Percentiles rank a stretch among this genome's conserved stretches.
phyloP scores from a whole-genome alignment of 768 basidiomycete genomes.

The Favolaschia claudopus region DNA sequence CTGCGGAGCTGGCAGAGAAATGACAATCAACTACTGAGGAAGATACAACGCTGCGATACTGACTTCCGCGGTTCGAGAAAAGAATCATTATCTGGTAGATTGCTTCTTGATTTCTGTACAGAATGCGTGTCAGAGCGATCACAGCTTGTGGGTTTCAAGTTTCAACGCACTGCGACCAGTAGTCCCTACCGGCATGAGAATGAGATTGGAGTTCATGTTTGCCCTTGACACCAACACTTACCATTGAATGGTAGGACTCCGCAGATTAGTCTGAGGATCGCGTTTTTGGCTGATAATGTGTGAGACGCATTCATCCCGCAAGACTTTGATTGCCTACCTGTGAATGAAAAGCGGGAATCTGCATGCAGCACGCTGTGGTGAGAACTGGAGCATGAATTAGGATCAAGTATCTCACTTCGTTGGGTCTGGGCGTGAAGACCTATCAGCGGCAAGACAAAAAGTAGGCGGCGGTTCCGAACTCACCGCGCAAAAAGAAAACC shows the following conservation, averaged over 20 bases:
- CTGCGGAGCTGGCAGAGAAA: conserved; percentile 1
- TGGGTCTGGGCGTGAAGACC: too few species aligned
- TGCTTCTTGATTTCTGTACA: conserved; percentile 23
- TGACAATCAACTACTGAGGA: too few species aligned
- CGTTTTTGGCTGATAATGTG: conserved; percentile 24
- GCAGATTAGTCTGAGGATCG: conserved; percentile 24
- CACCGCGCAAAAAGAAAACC: conserved; percentile 21
- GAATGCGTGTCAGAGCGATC: neutral
- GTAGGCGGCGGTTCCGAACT: too few species aligned
- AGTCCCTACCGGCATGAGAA: conserved; percentile 8
- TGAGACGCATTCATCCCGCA: neutral
- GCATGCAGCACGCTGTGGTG: neutral
- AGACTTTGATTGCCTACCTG: neutral
- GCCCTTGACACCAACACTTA: neutral
- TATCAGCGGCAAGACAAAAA: too few species aligned
- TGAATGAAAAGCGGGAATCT: conserved; percentile 28
- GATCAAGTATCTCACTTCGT: conserved; percentile 14
- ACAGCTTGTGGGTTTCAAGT: neutral
- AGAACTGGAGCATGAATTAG: neutral
- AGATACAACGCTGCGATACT: neutral
- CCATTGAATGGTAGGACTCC: conserved; percentile 17
- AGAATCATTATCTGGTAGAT: conserved; percentile 25
- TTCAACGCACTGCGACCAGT: conserved; percentile 25
- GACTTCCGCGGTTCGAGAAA: conserved; percentile 23
- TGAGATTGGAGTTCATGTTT: neutral